These are phyloP conservation scores for Nitzschia inconspicua DNA, from an alignment of 108 stramenopile species.

Conservation along the genomic window DNA sequence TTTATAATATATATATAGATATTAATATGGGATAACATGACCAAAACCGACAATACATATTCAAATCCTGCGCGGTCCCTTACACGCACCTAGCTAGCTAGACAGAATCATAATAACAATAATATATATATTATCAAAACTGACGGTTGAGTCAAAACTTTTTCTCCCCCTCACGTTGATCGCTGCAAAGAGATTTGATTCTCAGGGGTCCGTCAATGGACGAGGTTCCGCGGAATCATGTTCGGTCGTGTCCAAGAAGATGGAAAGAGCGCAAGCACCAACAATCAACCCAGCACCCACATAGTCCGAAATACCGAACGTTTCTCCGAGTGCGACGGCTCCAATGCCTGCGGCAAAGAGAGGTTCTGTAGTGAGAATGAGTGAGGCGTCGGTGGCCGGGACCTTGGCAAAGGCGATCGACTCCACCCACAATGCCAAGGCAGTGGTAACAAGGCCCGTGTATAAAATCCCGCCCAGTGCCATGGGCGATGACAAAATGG, in stretches of 20 bases:
- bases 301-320: conserved; percentile 62
- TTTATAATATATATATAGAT: too few species aligned
- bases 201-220: too few species aligned
- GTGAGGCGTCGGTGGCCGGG: conserved; percentile 66
- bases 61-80: too few species aligned
- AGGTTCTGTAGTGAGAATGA: conserved; percentile 76
- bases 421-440: conserved; percentile 66
- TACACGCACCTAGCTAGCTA: too few species aligned
- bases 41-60: too few species aligned
- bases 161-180: too few species aligned
- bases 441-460: conserved; percentile 69
- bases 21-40: too few species aligned
- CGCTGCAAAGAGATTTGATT: too few species aligned
- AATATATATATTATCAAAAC: too few species aligned
- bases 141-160: too few species aligned
- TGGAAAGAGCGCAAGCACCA: conserved; percentile 56
- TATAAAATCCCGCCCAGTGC: conserved; percentile 62
- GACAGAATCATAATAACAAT: too few species aligned
- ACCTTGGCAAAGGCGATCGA: conserved; percentile 65
- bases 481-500: conserved; percentile 47
- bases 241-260: conserved; percentile 32
- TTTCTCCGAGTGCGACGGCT: conserved; percentile 62
- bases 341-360: conserved; percentile 58
- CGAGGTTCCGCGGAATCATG: conserved; percentile 25
- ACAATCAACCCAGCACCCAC: conserved; percentile 61